Conservation (phyloP, 768 basidiomycete genomes). For the Termitomyces sp. region DNA sequence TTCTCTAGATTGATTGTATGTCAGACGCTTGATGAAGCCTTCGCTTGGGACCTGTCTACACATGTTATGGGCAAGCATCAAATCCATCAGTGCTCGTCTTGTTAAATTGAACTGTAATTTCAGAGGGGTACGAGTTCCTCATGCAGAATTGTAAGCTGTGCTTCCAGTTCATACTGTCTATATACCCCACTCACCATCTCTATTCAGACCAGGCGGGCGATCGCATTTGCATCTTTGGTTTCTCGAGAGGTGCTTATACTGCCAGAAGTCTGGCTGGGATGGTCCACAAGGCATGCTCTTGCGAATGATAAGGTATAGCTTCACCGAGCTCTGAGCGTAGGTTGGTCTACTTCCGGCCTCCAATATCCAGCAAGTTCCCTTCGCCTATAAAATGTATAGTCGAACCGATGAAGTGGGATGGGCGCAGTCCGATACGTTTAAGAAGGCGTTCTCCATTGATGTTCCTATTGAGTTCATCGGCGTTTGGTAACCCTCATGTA, state of each 20-base stretch:
- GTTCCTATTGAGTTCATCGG: constrained; percentile 36
- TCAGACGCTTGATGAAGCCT: constrained; percentile 34
- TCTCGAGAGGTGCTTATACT: constrained; percentile 57
- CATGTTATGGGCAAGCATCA: constrained; percentile 40
- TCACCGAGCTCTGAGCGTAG: background rate
- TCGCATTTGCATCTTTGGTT: constrained; percentile 45
- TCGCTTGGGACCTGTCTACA: constrained; percentile 43
- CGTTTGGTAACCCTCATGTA: constrained; percentile 29
- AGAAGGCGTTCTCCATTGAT: too few relatives aligned
- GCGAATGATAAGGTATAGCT: background rate
- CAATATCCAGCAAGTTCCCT: constrained; percentile 51
- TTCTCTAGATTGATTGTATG: background rate
- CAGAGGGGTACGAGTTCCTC: constrained; percentile 53
- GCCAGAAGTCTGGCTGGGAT: constrained; percentile 31
- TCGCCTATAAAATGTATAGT: constrained; percentile 56
- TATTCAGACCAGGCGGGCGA: constrained; percentile 40
- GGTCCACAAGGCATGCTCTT: constrained; percentile 48
- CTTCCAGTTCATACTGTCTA: background rate
- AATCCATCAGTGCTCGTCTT: background rate
- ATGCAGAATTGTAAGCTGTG: constrained; percentile 47
- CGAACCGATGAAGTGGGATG: constrained; percentile 19
- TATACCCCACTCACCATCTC: background rate
- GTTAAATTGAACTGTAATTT: background rate
- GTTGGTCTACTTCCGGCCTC: constrained; percentile 52
- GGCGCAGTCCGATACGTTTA: constrained; percentile 18